A percentile compares a stretch with the other conserved stretches of the same genome.
Conservation (phyloP, 1,284 basidiomycete genomes). For the Trametes polyzona region DNA sequence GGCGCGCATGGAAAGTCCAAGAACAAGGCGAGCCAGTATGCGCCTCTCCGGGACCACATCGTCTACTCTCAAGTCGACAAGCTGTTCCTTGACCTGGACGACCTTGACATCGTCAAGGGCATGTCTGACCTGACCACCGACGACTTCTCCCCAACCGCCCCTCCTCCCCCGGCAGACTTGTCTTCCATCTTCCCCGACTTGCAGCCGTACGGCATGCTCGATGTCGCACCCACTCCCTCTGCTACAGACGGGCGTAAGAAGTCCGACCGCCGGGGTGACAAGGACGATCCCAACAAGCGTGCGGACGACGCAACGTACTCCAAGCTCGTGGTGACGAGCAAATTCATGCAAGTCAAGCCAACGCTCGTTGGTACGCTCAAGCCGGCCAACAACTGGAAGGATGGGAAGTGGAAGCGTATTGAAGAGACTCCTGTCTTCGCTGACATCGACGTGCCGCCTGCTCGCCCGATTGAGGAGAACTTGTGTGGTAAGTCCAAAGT, state of each 20-base stretch:
- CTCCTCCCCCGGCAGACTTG: conserved; percentile 40
- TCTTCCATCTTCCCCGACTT: conserved; percentile 37
- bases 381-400: conserved; percentile 67
- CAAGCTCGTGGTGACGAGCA: conserved; percentile 64
- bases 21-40: conserved; percentile 49
- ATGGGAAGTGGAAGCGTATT: conserved; percentile 60
- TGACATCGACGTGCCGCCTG: conserved; percentile 47
- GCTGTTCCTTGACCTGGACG: conserved; percentile 62
- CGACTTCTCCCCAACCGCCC: conserved; percentile 37
- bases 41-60: conserved; percentile 60
- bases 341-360: conserved; percentile 71
- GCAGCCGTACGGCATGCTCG: conserved; percentile 53
- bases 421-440: conserved; percentile 58
- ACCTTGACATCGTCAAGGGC: conserved; percentile 36
- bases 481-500: conserved; percentile 44
- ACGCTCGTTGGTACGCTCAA: conserved; percentile 71
- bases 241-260: conserved; percentile 30
- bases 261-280: conserved; percentile 59
- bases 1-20: conserved; percentile 41
- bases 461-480: conserved; percentile 50
- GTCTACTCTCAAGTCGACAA: conserved; percentile 59
- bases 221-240: conserved; percentile 63
- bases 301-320: conserved; percentile 68
- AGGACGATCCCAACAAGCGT: conserved; percentile 68
- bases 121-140: conserved; percentile 44